Conservation (phyloP, 768 basidiomycete species). For the Calocybe cyanea region DNA sequence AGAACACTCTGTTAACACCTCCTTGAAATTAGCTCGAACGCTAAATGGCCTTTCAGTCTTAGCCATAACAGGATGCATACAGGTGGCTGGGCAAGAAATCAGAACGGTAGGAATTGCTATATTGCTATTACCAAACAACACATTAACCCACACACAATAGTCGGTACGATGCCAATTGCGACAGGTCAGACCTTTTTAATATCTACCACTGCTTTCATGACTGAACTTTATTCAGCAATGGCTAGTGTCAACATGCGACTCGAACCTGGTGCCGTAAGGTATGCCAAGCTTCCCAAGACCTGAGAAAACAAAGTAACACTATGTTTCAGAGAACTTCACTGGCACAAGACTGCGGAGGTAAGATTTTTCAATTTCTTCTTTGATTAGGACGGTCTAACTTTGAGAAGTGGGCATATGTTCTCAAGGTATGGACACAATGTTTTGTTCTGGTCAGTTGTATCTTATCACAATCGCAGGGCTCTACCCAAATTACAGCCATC, state of each 20-base stretch:
- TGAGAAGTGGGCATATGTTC: conserved; percentile 47
- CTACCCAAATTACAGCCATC: conserved; percentile 44
- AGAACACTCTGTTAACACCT: background rate
- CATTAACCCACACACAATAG: conserved; percentile 22
- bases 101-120: conserved; percentile 38
- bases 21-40: conserved; percentile 32
- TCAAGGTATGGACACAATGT: conserved; percentile 27
- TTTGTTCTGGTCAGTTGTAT: background rate
- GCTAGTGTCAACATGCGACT: conserved; percentile 52
- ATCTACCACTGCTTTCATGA: background rate
- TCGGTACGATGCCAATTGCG: conserved; percentile 46
- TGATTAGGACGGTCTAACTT: conserved; percentile 8
- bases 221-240: conserved; percentile 21
- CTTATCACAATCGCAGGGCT: conserved; percentile 29
- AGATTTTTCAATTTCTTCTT: background rate
- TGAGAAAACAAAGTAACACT: background rate
- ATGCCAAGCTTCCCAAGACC: conserved; percentile 3
- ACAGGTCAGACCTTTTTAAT: conserved; percentile 25
- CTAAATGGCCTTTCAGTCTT: conserved; percentile 55
- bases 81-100: conserved; percentile 59
- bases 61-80: conserved; percentile 54
- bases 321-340: conserved; percentile 44
- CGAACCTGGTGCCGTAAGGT: conserved; percentile 47
- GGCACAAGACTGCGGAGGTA: conserved; percentile 49
- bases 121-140: background rate